These are phyloP conservation scores for Rheum nobile DNA, from an alignment of 148 eudicot species.

Conservation along the genomic window DNA sequence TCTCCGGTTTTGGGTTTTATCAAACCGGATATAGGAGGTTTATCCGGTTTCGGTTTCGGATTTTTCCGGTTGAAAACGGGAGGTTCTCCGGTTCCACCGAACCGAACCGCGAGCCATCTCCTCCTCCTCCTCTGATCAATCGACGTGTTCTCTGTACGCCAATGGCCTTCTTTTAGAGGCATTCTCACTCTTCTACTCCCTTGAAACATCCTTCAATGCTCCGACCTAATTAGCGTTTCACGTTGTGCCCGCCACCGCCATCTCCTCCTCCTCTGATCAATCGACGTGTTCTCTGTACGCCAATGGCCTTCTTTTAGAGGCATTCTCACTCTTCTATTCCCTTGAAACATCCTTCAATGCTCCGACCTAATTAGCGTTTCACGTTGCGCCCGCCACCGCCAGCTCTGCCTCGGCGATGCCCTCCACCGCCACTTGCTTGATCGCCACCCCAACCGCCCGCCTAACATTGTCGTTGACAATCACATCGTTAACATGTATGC, in stretches of 20 bases:
- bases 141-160: conserved; percentile 1
- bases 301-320: conserved; percentile 10
- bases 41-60: no score
- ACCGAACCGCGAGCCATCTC: no score
- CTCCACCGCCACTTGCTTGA: conserved; percentile 14
- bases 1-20: no score
- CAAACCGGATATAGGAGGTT: no score
- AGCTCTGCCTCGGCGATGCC: conserved; percentile 12
- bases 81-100: no score
- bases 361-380: conserved; percentile 7
- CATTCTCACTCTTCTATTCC: conserved; percentile 10
- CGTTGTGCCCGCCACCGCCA: conserved; percentile 11
- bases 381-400: conserved; percentile 12
- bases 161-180: conserved; percentile 11
- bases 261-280: conserved; percentile 3
- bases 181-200: conserved; percentile 10
- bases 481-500: conserved; percentile 15
- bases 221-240: conserved; percentile 7
- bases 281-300: conserved; percentile 3
- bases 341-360: conserved; percentile 10
- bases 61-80: no score
- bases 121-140: conserved; percentile 4
- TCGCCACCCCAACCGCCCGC: conserved; percentile 1
- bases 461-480: neutral
- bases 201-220: conserved; percentile 10